Base-by-base conservation (phyloP, 768 basidiomycete species). In the Leccinum pellstonianum region DNA sequence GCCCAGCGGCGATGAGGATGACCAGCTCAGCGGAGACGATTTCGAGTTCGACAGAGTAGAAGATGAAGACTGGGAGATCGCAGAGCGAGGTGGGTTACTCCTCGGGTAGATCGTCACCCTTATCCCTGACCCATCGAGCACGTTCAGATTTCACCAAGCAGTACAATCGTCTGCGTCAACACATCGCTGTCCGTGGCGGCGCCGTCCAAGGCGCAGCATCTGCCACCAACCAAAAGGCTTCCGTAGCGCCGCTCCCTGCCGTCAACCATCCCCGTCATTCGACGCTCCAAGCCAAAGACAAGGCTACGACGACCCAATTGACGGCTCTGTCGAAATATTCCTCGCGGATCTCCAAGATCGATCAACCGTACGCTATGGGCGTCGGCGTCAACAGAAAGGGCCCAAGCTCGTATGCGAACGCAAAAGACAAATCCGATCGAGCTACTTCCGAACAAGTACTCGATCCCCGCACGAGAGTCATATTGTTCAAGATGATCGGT, bases 361-460 rank as follows among this genome's bases (percentile, higher is more conserved):
- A 92, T 64, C 80, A 80, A 25, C 87, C 91, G 8, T 92, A 92
- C 70, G 74, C 78, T 57, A 70, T 82, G 60, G 79, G 83, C 15
- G 87, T 88, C 0, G 87, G 93, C 9, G 86, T 95, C 35, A 98
- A 98, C 66, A 82, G 94, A 64, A 99, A 99, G 72, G 93, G 94
- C 0, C 94, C 93, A 1, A 90, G 86, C 62, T 89, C 93, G 4
- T 84, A 85, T 59, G 91, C 93, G 6, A 94, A 94, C 68, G 75
- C 85, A 67, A 98, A 98, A 76, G 97, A 99, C 75, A 98, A 98
- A 74, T 87, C 90, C 49, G 97, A 99, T 77, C 83, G 97, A 31
- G 97, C 97, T 3, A 99, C 97, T 14, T 93, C 84, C 50, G 97
- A 99, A 73, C 97, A 98, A 69, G 97, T 99, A 3, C 81, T 99